These are phyloP conservation scores for Crithidia fasciculata DNA, from an alignment of 208 protist species.

Conservation along the genomic window DNA sequence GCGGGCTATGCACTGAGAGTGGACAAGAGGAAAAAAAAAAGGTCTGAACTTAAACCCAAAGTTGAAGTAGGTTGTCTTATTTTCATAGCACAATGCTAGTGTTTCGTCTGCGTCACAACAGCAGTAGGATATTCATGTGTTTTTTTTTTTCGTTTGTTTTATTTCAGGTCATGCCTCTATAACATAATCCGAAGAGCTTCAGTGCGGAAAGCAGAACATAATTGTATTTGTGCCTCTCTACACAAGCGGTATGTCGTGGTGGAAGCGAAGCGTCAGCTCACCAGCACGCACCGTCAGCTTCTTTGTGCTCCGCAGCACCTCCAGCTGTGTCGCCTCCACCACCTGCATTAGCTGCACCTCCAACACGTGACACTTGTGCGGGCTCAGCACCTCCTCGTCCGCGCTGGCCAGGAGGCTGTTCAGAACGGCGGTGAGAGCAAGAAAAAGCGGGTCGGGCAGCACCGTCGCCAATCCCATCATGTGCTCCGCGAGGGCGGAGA, in stretches of 20 bases:
- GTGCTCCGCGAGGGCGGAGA: conserved; percentile 33
- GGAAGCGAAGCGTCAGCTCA: conserved; percentile 49
- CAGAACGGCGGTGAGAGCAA: conserved; percentile 44
- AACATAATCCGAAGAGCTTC: not conserved
- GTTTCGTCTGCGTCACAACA: no score
- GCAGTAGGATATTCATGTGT: not conserved
- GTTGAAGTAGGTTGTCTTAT: no score
- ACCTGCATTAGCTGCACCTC: conserved; percentile 55
- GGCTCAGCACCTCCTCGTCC: conserved; percentile 4
- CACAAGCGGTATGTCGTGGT: conserved; percentile 41
- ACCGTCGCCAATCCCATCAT: conserved; percentile 39
- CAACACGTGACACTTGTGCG: conserved; percentile 23
- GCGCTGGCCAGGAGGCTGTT: conserved; percentile 11
- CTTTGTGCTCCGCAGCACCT: conserved; percentile 50
- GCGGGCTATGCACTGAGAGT: no score
- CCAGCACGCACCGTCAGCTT: conserved; percentile 44
- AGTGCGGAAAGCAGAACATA: not conserved
- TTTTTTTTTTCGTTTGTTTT: not conserved
- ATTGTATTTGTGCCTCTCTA: conserved; percentile 24
- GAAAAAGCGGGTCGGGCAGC: conserved; percentile 75
- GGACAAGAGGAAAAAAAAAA: no score
- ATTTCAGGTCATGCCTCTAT: not conserved
- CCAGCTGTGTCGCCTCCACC: conserved; percentile 47
- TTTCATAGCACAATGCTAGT: no score
- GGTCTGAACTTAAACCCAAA: no score